Evolutionary conservation across 495 filamentous ascomycete genomes (phyloP), one percentile per base, ranked within the genome.

Genomic region (Lepraria neglecta): DNA sequence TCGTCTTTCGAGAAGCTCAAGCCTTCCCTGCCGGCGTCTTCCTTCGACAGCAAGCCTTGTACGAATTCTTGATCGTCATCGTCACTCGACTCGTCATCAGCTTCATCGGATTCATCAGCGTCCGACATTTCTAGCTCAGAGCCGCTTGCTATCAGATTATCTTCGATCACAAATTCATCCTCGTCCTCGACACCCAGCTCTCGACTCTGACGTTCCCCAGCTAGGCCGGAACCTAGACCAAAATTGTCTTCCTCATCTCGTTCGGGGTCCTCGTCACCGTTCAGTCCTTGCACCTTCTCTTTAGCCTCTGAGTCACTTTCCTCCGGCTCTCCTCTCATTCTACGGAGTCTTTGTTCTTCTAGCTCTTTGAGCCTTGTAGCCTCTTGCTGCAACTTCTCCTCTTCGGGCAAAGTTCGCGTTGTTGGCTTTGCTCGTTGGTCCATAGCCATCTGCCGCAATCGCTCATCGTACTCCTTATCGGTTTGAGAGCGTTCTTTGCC

Each of bases 131-230:
- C 84, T 7, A 81, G 64, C 9, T 86, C 84, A 14, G 85, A 86
- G 38, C 78, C 86, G 59, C 79, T 86, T 1, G 84, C 83, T 52
- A 96, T 80, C 1, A 96, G 80, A 56, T 96, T 86, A 59, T 94
- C 89, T 61, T 96, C 92, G 58, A 96, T 86, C 10, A 90, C 59
- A 65, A 97, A 97, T 61, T 96, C 89, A 68, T 96, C 92, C 69
- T 97, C 92, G 65, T 96, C 92, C 63, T 95, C 90, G 35, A 91
- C 84, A 31, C 69, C 79, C 5, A 81, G 67, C 19, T 75, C 69
- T 48, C 75, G 59, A 74, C 61, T 57, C 68, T 71, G 10, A 68
- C 63, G 52, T 73, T 62, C 48, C 61, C 60, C 60, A 55, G 6
- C 64, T 56, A 58, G 72, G 58, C 53, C 72, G 24, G 46, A 65